Evolutionary conservation across 495 filamentous ascomycete genomes (phyloP), one percentile per base, ranked within the genome.

Genomic region (Thozetella sp.): DNA sequence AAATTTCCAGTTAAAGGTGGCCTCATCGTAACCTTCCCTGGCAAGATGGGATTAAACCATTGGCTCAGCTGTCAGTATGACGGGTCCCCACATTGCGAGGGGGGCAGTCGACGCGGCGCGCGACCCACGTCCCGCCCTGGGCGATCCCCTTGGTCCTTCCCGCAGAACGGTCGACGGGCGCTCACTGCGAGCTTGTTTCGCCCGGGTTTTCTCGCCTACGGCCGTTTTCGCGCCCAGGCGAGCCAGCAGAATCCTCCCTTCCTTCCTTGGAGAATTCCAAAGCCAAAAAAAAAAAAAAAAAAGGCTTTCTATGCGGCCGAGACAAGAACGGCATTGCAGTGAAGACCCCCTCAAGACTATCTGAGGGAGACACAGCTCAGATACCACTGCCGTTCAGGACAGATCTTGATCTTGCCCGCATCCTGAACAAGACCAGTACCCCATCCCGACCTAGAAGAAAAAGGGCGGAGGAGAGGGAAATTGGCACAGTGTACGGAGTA

Each of bases 1-100:
- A 48, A 48, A 48, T 48, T 48, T 48, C 43, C n/a, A 48, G 43
- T n/a, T 48, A 15, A 48, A 48, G n/a, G 43, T 48, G 43, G 43
- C 43, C 43, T 48, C 43, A 48, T 48, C 43, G 43, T 48, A 48
- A 37, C n/a, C 43, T 48, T 48, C 43, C 43, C 43, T 48, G 43
- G 10, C 43, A 48, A 48, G 43, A 19, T 48, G 43, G 43, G 43
- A 48, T 48, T 10, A 48, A 48, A 48, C 20, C 43, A 48, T 48
- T 48, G 43, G 43, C 20, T n/a, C 43, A 48, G 43, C 43, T 20
- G n/a, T n/a, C 43, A 48, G 12, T 4, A 4, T 3, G 20, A 48
- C 11, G 52, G 15, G 23, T 25, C 52, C 52, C 26, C 9, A 20
- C 43, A 10, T 10, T 19, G 43, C 43, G 10, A 11, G 9, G 43